Percentiles rank a stretch among this genome's conserved stretches.
phyloP scores from a whole-genome alignment of 352 stramenopile species.

The Pythium aphanidermatum region DNA sequence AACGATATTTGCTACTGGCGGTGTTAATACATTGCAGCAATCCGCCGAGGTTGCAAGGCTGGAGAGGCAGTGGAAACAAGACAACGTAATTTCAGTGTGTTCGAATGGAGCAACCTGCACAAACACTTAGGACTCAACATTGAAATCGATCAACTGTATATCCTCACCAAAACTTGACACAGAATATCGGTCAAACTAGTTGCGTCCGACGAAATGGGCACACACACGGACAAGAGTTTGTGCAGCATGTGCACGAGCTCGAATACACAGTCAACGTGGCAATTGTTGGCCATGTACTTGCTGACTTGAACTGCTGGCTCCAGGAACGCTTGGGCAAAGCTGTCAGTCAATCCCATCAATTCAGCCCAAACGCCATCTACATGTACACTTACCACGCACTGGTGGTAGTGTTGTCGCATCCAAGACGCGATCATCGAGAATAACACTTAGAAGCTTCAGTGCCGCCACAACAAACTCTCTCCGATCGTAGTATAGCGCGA shows the following conservation, averaged over 20 bases:
- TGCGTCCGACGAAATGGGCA: too few relatives aligned
- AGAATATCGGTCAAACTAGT: slow-evolving; percentile 4
- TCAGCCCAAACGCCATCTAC: too few relatives aligned
- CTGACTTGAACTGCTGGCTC: not conserved
- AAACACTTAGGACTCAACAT: too few relatives aligned
- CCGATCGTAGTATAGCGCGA: slow-evolving; percentile 6
- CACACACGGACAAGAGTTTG: not conserved
- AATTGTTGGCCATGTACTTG: not conserved
- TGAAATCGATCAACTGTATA: too few relatives aligned
- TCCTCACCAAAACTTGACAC: slow-evolving; percentile 4
- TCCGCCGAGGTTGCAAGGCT: slow-evolving; percentile 2
- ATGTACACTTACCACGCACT: not conserved
- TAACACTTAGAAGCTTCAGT: slow-evolving; percentile 1
- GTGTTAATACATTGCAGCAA: too few relatives aligned
- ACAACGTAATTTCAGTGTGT: not conserved
- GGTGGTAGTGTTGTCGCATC: not conserved
- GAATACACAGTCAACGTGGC: not conserved
- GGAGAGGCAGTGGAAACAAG: slow-evolving; percentile 6
- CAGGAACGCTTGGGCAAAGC: not conserved
- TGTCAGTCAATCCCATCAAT: too few relatives aligned
- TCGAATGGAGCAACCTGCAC: slow-evolving; percentile 1
- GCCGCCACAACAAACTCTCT: slow-evolving; percentile 7
- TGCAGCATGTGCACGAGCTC: slow-evolving; percentile 3
- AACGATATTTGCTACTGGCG: not conserved
- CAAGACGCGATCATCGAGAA: not conserved